These are phyloP conservation scores for Kodamaea fungicola DNA, from an alignment of 1,139 yeast species.

Conservation along the genomic window DNA sequence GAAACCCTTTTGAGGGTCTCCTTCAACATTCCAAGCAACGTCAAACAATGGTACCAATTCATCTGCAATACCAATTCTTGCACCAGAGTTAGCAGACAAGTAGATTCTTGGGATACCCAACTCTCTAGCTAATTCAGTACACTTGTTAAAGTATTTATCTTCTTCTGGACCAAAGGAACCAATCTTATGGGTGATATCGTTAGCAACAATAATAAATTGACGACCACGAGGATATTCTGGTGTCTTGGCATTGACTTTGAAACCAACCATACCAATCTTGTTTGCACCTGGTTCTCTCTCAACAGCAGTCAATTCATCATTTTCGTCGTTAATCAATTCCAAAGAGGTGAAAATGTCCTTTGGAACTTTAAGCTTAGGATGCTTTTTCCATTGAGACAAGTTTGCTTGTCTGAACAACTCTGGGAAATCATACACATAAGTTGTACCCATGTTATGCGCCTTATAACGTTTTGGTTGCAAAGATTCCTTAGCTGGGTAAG, in stretches of 20 bases:
- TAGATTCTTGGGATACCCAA: slow-evolving; percentile 93
- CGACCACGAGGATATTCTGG: slow-evolving; percentile 98
- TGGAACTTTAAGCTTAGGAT: slow-evolving; percentile 58
- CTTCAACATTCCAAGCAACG: slow-evolving; percentile 87
- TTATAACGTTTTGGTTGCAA: slow-evolving; percentile 97
- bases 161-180: slow-evolving; percentile 99
- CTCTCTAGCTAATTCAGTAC: slow-evolving; percentile 86
- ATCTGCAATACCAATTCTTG: slow-evolving; percentile 97
- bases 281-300: slow-evolving; percentile 96
- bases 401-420: slow-evolving; percentile 95
- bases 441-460: slow-evolving; percentile 98
- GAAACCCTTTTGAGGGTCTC: slow-evolving; percentile 81
- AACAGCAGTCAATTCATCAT: slow-evolving; percentile 80
- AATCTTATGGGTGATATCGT: slow-evolving; percentile 94
- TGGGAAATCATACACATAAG: slow-evolving; percentile 98
- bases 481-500: slow-evolving; percentile 97
- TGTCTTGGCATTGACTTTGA: slow-evolving; percentile 85
- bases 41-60: slow-evolving; percentile 85
- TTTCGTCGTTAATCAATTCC: slow-evolving; percentile 80
- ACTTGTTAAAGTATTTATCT: slow-evolving; percentile 85
- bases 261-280: slow-evolving; percentile 96
- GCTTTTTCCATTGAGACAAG: slow-evolving; percentile 76
- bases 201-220: slow-evolving; percentile 86
- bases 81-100: slow-evolving; percentile 97
- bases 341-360: slow-evolving; percentile 74